phyloP scores from a whole-genome alignment of 2,329 filamentous ascomycete genomes.

The Fusarium tupiense region DNA sequence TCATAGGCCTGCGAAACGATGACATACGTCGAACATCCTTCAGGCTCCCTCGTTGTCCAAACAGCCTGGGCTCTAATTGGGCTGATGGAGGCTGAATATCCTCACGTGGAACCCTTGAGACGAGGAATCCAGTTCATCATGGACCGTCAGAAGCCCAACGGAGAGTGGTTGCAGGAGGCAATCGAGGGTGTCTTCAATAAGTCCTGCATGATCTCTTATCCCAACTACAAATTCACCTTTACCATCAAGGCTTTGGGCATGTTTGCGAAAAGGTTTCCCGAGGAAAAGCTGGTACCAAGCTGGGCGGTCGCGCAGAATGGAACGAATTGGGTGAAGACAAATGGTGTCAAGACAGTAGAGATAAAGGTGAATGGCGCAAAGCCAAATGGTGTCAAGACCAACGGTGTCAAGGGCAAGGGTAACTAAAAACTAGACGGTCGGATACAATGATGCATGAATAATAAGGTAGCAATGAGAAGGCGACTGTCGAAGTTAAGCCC shows the following conservation, averaged over 20 bases:
- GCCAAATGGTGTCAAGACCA: neutral
- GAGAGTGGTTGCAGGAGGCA: conserved; percentile 93
- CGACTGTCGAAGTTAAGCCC: neutral
- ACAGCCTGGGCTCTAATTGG: conserved; percentile 91
- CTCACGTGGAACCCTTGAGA: conserved; percentile 75
- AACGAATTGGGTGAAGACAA: neutral
- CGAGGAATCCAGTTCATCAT: conserved; percentile 84
- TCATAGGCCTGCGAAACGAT: conserved; percentile 77
- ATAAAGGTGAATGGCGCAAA: neutral
- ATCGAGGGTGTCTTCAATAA: conserved; percentile 99
- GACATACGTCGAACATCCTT: conserved; percentile 77
- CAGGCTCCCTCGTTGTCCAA: conserved; percentile 88
- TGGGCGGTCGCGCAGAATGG: conserved; percentile 12
- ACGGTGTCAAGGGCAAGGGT: neutral
- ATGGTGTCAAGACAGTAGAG: neutral
- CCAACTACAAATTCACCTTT: conserved; percentile 98
- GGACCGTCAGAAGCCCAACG: conserved; percentile 84
- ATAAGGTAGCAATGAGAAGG: neutral
- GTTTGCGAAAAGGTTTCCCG: conserved; percentile 78
- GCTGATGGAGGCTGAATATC: conserved; percentile 84
- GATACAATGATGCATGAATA: neutral
- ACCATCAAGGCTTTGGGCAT: conserved; percentile 93
- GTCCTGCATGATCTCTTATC: conserved; percentile 98
- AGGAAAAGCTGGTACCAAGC: conserved; percentile 61
- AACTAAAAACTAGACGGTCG: neutral